These are phyloP conservation scores for Cladophialophora exuberans DNA, from an alignment of 2,329 filamentous ascomycete genomes.

Conservation along the genomic window DNA sequence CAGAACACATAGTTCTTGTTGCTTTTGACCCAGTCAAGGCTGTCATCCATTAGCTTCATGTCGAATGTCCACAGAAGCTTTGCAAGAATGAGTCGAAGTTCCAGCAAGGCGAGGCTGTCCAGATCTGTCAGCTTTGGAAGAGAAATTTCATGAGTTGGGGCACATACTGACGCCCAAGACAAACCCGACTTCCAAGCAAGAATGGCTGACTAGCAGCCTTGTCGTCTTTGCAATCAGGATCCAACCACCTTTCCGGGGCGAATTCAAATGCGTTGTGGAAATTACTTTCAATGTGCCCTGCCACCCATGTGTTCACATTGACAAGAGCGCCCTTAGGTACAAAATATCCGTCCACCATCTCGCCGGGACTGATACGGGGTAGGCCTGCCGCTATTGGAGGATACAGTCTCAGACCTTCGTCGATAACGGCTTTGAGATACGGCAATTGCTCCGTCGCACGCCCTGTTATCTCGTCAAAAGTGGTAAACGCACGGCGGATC, in stretches of 20 bases:
- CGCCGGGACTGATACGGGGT: neutral
- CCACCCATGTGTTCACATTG: conserved; percentile 66
- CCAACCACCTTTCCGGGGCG: conserved; percentile 31
- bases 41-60: conserved; percentile 28
- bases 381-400: neutral
- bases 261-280: conserved; percentile 24
- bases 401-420: neutral
- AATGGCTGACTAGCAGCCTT: conserved; percentile 29
- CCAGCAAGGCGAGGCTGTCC: conserved; percentile 11
- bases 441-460: neutral
- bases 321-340: neutral
- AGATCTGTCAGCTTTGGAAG: neutral
- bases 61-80: conserved; percentile 34
- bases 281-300: conserved; percentile 19
- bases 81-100: conserved; percentile 35
- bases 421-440: neutral
- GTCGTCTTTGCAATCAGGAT: conserved; percentile 15
- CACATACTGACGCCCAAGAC: conserved; percentile 37
- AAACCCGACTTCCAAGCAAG: conserved; percentile 34
- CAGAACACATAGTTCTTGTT: conserved; percentile 22
- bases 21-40: conserved; percentile 23
- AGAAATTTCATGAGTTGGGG: neutral
- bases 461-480: conserved; percentile 37
- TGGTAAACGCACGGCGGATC: conserved; percentile 13
- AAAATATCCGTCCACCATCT: neutral